Evolutionary conservation across 805 yeast genomes (phyloP), one percentile per base, ranked within the genome.

Genomic region (Kregervanrija pseudodelftensis): DNA sequence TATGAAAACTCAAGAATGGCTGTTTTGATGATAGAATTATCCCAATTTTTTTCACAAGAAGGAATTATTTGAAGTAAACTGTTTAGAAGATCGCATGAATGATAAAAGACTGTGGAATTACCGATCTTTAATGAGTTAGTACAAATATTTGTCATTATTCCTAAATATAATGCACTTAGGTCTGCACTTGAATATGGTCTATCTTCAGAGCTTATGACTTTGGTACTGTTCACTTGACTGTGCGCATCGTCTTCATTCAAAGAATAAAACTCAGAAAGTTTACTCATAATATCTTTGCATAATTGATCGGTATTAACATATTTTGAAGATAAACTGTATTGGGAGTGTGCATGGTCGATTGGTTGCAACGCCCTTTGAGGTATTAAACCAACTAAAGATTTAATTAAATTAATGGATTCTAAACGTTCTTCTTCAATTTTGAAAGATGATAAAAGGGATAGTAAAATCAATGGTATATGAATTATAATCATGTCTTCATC

Each of bases 401-500:
- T 61, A 8, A 75, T 63, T 4, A 80, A 56, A 0, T 56, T 51
- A 15, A 73, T 55, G 68, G 80, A 72, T n/a, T 44, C 36, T 3
- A 41, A 31, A 17, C 61, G 55, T 16, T 51, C 41, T 16, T 46
- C 28, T 16, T 83, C 56, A 2, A 72, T 46, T 1, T 74, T 65
- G 13, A 53, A 38, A 8, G 44, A 17, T n/a, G 43, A 37, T 14
- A 87, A 52, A 7, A 22, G 28, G 8, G 28, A 22, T 5, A 22
- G 28, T 1, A 89, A 58, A 0, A 85, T 72, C 37, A 87, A 62
- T 0, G 98, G 97, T 8, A 85, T 66, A 58, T 91, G 96, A 14
- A 74, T 72, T 0, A 78, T 67, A 8, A 82, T 64, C 84, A 88
- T 87, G 49, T 89, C 98, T 53, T 89, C 97, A 50, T 91, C 99